Evolutionary conservation across 2,329 filamentous ascomycete species (phyloP).

Genomic region (Mollisia scopiformis): DNA sequence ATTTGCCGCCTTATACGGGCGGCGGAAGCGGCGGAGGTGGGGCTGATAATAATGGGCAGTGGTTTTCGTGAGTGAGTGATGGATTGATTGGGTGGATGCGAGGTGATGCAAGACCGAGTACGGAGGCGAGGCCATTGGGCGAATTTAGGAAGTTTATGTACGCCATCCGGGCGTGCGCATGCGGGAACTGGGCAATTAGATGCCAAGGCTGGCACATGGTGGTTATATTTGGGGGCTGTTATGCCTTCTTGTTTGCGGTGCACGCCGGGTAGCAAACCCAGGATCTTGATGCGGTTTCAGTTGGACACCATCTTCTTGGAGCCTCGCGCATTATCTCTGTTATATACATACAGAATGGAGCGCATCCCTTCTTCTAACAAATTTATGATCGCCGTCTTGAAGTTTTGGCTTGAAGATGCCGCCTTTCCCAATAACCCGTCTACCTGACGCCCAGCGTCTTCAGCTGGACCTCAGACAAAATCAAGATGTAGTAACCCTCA

Average conservation of each 20-base stretch:
- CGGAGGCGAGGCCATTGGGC: background rate
- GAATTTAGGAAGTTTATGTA: slow-evolving; percentile 6
- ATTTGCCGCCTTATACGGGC: slow-evolving; percentile 25
- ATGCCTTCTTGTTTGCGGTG: background rate
- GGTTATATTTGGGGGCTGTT: background rate
- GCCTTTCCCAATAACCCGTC: slow-evolving; percentile 2
- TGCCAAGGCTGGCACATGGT: slow-evolving; percentile 11
- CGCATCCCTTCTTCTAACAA: background rate
- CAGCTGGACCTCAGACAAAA: slow-evolving; percentile 6
- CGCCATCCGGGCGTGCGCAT: slow-evolving; percentile 5
- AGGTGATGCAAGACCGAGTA: background rate
- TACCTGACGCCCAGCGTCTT: background rate
- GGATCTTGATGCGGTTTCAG: background rate
- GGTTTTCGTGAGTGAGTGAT: background rate
- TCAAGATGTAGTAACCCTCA: slow-evolving; percentile 11
- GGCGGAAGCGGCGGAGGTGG: background rate
- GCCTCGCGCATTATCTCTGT: background rate
- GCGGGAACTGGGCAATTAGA: too few relatives aligned
- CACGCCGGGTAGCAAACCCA: slow-evolving; percentile 16
- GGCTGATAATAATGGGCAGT: background rate
- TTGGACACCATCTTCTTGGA: background rate
- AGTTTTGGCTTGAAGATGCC: slow-evolving; percentile 1
- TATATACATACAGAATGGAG: background rate
- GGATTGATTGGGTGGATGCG: background rate
- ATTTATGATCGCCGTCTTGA: background rate